A percentile compares a stretch with the other conserved stretches of the same genome.
These are phyloP conservation scores for Gilbertella persicaria DNA, from an alignment of 371 early-diverging fungal species.

Conservation along the genomic window DNA sequence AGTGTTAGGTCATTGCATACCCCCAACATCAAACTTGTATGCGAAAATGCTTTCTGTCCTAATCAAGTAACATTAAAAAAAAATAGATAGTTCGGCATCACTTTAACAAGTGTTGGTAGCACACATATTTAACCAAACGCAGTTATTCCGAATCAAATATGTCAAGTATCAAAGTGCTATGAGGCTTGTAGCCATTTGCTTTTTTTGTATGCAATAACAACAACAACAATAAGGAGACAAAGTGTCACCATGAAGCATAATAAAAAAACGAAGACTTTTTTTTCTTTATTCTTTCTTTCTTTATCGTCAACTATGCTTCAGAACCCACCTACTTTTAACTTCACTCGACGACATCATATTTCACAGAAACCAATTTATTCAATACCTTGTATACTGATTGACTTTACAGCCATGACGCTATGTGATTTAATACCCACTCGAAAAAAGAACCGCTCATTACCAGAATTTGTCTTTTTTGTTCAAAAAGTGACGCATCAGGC, in stretches of 20 bases:
- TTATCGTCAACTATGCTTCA: constrained; percentile 18
- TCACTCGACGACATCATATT: constrained; percentile 9
- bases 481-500: constrained; percentile 45
- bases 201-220: too few species aligned
- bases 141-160: not conserved
- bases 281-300: constrained; percentile 3
- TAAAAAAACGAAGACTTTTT: too few species aligned
- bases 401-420: constrained; percentile 32
- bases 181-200: too few species aligned
- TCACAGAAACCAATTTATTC: not conserved
- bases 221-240: too few species aligned
- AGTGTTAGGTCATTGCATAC: too few species aligned
- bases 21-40: too few species aligned
- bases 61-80: too few species aligned
- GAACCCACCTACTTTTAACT: constrained; percentile 18
- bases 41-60: too few species aligned
- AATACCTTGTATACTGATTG: constrained; percentile 22
- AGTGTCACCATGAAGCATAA: too few species aligned
- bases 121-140: not conserved
- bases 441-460: constrained; percentile 26
- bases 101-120: not conserved
- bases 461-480: constrained; percentile 48
- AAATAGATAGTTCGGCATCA: not conserved
- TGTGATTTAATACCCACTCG: constrained; percentile 31
- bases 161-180: not conserved